Conservation (phyloP, 208 protist species). For the Crithidia acanthocephali region DNA sequence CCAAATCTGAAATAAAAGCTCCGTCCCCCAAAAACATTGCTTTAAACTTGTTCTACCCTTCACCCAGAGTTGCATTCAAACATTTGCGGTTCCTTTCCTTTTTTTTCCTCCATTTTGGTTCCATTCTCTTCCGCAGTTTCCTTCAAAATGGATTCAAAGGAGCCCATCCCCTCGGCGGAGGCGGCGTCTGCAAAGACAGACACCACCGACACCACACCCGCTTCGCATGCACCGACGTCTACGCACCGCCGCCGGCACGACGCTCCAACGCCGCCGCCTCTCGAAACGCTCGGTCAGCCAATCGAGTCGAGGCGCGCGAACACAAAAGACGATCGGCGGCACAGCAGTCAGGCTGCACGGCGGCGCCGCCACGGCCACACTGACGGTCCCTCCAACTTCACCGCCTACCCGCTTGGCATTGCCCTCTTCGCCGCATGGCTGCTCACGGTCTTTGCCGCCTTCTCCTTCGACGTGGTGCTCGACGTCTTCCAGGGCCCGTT, state of each 20-base stretch:
- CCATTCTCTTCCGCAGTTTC: too few species aligned
- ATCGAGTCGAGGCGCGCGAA: not conserved
- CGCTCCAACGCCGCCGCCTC: not conserved
- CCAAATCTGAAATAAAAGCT: too few species aligned
- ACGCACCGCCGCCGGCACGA: not conserved
- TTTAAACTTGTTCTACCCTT: too few species aligned
- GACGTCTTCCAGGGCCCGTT: constrained; percentile 72
- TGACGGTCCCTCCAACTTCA: not conserved
- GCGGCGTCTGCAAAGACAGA: not conserved
- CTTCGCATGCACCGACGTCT: not conserved
- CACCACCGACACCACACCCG: not conserved
- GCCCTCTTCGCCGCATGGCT: constrained; percentile 55
- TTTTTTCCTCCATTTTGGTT: too few species aligned
- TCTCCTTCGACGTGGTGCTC: constrained; percentile 59
- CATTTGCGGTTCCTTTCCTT: too few species aligned
- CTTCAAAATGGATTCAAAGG: too few species aligned
- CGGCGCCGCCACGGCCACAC: not conserved
- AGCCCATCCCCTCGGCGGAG: not conserved
- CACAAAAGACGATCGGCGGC: not conserved
- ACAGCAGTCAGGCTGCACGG: not conserved
- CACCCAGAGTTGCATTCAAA: too few species aligned
- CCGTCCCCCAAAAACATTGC: too few species aligned
- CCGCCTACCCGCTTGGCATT: constrained; percentile 32
- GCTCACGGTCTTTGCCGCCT: constrained; percentile 33
- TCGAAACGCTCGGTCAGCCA: too few species aligned